phyloP scores from a whole-genome alignment of 805 yeast species.

The Cyberlindnera xishuangbannaensis region DNA sequence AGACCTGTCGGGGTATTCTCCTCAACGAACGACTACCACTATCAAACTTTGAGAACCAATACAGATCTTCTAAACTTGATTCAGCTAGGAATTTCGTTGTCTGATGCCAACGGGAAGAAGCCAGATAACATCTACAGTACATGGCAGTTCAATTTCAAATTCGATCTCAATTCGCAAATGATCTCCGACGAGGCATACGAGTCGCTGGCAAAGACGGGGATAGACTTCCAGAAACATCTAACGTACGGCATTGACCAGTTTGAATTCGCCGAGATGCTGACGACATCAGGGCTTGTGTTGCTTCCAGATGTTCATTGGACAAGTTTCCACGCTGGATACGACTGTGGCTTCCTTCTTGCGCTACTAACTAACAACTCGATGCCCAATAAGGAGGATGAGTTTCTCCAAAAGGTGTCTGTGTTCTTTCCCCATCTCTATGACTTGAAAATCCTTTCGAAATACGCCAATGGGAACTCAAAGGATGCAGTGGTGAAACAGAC shows the following conservation, averaged over 20 bases:
- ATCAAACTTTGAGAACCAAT: constrained; percentile 89
- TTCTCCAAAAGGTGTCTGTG: constrained; percentile 59
- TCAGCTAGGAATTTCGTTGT: constrained; percentile 76
- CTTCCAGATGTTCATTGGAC: constrained; percentile 71
- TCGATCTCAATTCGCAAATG: constrained; percentile 76
- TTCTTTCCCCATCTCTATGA: constrained; percentile 84
- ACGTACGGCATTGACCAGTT: constrained; percentile 71
- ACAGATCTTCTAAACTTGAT: constrained; percentile 81
- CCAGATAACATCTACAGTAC: constrained; percentile 67
- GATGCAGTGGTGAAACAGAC: constrained; percentile 33
- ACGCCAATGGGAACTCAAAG: constrained; percentile 3
- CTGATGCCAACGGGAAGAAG: constrained; percentile 62
- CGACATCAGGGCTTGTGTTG: constrained; percentile 79
- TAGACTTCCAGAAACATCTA: constrained; percentile 72
- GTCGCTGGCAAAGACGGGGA: constrained; percentile 72
- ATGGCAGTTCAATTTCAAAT: constrained; percentile 95
- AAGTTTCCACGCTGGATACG: constrained; percentile 92
- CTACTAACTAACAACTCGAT: constrained; percentile 67
- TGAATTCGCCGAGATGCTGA: constrained; percentile 78
- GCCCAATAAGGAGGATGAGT: constrained; percentile 78
- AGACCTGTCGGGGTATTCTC: constrained; percentile 93
- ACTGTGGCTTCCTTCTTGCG: constrained; percentile 82
- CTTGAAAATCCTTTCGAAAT: constrained; percentile 51
- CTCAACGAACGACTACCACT: constrained; percentile 87
- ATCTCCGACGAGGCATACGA: constrained; percentile 80